phyloP scores from a whole-genome alignment of 2,329 filamentous ascomycete species.

The Ophidiomyces ophidiicola region DNA sequence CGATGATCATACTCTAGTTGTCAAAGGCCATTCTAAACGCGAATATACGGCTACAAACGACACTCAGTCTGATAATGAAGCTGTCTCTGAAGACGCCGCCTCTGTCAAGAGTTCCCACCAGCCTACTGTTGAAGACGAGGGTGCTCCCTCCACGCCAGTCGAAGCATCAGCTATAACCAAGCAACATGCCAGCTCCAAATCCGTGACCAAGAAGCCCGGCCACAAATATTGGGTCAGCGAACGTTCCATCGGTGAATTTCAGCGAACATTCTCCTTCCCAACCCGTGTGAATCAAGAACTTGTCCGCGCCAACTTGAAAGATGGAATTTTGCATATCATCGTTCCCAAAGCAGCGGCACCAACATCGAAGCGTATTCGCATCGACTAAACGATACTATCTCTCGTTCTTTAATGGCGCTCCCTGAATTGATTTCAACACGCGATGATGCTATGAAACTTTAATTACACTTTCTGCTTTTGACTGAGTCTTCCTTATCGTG shows the following conservation, averaged over 20 bases:
- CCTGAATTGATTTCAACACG: no score
- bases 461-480: not conserved
- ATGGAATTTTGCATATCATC: slow-evolving; percentile 44
- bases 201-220: slow-evolving; percentile 16
- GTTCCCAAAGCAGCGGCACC: slow-evolving; percentile 44
- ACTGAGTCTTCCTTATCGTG: no score
- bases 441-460: not conserved
- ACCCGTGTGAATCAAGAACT: slow-evolving; percentile 44
- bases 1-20: slow-evolving; percentile 34
- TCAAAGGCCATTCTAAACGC: slow-evolving; percentile 32
- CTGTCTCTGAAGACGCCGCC: slow-evolving; percentile 14
- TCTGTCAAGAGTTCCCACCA: slow-evolving; percentile 26
- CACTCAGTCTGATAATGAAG: slow-evolving; percentile 16
- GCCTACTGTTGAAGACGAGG: slow-evolving; percentile 43
- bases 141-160: slow-evolving; percentile 13
- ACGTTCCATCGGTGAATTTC: slow-evolving; percentile 46
- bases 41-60: slow-evolving; percentile 21
- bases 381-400: slow-evolving; percentile 33
- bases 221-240: slow-evolving; percentile 45
- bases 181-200: slow-evolving; percentile 17
- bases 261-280: slow-evolving; percentile 46
- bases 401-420: not conserved
- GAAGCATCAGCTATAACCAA: slow-evolving; percentile 15
- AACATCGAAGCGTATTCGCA: slow-evolving; percentile 41
- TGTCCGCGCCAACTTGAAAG: slow-evolving; percentile 47